A percentile compares a stretch with the other conserved stretches of the same genome.
Evolutionary conservation across 1,284 basidiomycete species (phyloP).

Genomic region (Ganoderma sp.): DNA sequence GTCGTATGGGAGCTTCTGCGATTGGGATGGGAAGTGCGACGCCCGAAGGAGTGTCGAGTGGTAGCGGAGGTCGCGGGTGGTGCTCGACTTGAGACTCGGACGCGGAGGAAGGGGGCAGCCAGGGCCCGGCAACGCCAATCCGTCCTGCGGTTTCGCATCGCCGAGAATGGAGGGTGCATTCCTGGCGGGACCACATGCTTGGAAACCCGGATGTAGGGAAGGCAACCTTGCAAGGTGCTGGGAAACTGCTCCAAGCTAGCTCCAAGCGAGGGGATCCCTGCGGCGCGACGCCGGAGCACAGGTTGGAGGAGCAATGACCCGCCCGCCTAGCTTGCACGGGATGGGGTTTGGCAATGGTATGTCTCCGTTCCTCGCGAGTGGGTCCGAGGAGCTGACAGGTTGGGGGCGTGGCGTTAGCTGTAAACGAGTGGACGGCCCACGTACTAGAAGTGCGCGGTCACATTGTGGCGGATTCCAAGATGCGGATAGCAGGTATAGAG

Average conservation of each 20-base stretch:
- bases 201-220: slow-evolving; percentile 1
- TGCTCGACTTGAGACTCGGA: not conserved
- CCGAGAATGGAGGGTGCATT: slow-evolving; percentile 4
- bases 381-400: slow-evolving; percentile 1
- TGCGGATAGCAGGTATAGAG: slow-evolving; percentile 5
- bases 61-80: not conserved
- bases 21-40: not conserved
- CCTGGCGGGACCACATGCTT: not conserved
- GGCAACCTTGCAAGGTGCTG: not conserved
- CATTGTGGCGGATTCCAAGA: slow-evolving; percentile 8
- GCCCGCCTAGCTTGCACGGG: slow-evolving; percentile 1
- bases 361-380: slow-evolving; percentile 6
- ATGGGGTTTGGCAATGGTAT: not conserved
- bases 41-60: not conserved
- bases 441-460: not conserved
- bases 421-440: slow-evolving; percentile 17
- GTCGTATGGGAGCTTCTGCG: not conserved
- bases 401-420: slow-evolving; percentile 5
- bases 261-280: not conserved
- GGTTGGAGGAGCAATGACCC: slow-evolving; percentile 3
- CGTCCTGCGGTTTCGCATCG: slow-evolving; percentile 10
- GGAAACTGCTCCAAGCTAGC: not conserved
- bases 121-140: slow-evolving; percentile 3
- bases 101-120: not conserved
- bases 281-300: not conserved